A percentile compares a stretch with the other conserved stretches of the same genome.
These are phyloP conservation scores for Ascocoryne sarcoides DNA, from an alignment of 2,329 filamentous ascomycete species.

Conservation along the genomic window DNA sequence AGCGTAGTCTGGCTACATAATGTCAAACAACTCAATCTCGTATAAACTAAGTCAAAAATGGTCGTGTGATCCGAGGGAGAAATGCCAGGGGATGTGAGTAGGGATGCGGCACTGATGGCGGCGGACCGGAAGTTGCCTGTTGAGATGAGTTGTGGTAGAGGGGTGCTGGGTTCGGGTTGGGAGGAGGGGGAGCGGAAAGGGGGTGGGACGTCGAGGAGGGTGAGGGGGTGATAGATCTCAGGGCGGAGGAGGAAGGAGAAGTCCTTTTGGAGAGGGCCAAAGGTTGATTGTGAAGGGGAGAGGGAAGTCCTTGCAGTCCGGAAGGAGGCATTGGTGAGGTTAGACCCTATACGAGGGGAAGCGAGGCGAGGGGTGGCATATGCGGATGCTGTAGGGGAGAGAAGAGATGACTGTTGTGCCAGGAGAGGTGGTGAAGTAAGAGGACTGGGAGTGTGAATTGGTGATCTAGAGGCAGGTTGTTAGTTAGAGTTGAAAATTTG, in stretches of 20 bases:
- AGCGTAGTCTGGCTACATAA: slow-evolving; percentile 65
- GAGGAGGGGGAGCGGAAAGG: slow-evolving; percentile 63
- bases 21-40: slow-evolving; percentile 71
- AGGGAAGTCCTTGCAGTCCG: slow-evolving; percentile 20
- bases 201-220: slow-evolving; percentile 48
- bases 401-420: slow-evolving; percentile 12
- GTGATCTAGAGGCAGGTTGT: slow-evolving; percentile 10
- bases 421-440: slow-evolving; percentile 5
- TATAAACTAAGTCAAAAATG: slow-evolving; percentile 74
- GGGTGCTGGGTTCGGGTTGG: slow-evolving; percentile 52
- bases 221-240: slow-evolving; percentile 75
- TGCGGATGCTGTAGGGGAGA: slow-evolving; percentile 17
- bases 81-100: slow-evolving; percentile 45
- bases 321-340: slow-evolving; percentile 19
- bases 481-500: background rate
- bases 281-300: slow-evolving; percentile 21
- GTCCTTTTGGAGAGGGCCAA: slow-evolving; percentile 50
- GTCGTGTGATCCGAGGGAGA: slow-evolving; percentile 47
- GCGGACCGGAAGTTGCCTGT: slow-evolving; percentile 73
- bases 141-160: slow-evolving; percentile 59
- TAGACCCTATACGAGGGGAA: slow-evolving; percentile 21
- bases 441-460: slow-evolving; percentile 9
- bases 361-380: slow-evolving; percentile 19
- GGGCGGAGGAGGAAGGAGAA: slow-evolving; percentile 73
- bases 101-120: slow-evolving; percentile 57